Percentiles rank a stretch among this genome's conserved stretches.
Conservation (phyloP, 257 asterid species). For the Parsonsia alboflavescens region DNA sequence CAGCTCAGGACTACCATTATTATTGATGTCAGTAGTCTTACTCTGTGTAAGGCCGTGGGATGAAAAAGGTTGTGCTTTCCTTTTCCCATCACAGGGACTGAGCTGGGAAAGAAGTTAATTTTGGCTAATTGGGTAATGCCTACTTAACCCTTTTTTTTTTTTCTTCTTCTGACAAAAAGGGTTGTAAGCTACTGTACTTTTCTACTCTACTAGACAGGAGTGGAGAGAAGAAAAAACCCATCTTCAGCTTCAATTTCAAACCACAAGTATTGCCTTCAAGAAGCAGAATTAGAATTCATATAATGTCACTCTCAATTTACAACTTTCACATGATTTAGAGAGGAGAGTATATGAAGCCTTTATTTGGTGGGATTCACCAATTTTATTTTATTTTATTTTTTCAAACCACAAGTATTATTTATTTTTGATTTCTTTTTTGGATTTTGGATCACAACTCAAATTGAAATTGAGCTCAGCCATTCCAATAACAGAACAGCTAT, state of each 20-base stretch:
- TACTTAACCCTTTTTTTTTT: slow-evolving; percentile 11
- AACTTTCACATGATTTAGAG: no score
- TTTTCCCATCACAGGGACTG: slow-evolving; percentile 23
- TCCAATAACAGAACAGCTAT: not conserved
- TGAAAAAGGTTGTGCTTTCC: slow-evolving; percentile 24
- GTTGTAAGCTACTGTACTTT: not conserved
- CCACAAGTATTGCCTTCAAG: not conserved
- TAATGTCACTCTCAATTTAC: no score
- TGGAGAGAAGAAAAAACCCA: no score
- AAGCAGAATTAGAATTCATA: no score
- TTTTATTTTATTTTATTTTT: no score
- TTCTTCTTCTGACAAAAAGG: slow-evolving; percentile 19
- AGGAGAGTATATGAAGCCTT: no score
- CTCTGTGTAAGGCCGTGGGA: slow-evolving; percentile 14
- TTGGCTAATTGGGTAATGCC: slow-evolving; percentile 17
- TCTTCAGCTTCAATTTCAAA: not conserved
- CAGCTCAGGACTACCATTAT: slow-evolving; percentile 28
- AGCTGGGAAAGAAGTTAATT: slow-evolving; percentile 9
- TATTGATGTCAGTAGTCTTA: slow-evolving; percentile 39
- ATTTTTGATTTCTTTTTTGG: not conserved
- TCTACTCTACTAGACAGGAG: not conserved
- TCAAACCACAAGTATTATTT: not conserved
- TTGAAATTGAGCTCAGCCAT: not conserved
- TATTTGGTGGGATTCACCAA: no score
- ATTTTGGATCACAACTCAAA: not conserved